Percentiles rank a stretch among this genome's conserved stretches.
Conservation (phyloP, 768 basidiomycete genomes). For the Pholiota conissans region DNA sequence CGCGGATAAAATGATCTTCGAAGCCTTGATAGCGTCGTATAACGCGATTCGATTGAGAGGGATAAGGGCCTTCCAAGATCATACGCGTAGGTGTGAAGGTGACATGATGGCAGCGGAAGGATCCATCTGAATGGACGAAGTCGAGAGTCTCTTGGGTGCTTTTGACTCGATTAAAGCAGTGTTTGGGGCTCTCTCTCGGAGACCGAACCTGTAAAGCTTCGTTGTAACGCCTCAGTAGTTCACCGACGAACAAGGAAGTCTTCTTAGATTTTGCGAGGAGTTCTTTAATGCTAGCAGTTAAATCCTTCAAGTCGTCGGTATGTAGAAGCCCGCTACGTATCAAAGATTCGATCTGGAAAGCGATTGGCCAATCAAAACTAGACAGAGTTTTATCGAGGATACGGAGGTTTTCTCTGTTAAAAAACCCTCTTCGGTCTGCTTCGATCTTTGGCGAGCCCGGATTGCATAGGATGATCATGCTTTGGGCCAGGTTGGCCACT, state of each 20-base stretch:
- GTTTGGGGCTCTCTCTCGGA: conserved; percentile 33
- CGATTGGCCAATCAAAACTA: conserved; percentile 60
- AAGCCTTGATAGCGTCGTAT: conserved; percentile 65
- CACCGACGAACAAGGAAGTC: conserved; percentile 33
- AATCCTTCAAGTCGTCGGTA: conserved; percentile 51
- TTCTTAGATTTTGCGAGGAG: conserved; percentile 33
- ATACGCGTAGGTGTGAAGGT: conserved; percentile 76
- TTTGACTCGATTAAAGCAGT: conserved; percentile 52
- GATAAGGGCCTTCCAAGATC: conserved; percentile 74
- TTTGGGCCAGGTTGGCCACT: conserved; percentile 41
- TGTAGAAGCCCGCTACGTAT: conserved; percentile 63
- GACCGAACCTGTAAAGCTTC: conserved; percentile 47
- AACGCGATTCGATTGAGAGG: conserved; percentile 77
- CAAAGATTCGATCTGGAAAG: conserved; percentile 76
- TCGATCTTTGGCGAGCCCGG: conserved; percentile 42
- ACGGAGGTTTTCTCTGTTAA: conserved; percentile 45
- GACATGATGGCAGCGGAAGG: conserved; percentile 71
- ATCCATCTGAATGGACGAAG: conserved; percentile 27
- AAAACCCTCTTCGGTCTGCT: conserved; percentile 51
- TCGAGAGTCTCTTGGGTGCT: conserved; percentile 31
- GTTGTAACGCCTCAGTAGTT: conserved; percentile 56
- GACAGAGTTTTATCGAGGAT: conserved; percentile 43
- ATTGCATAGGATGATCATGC: conserved; percentile 30
- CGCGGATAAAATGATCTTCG: conserved; percentile 74
- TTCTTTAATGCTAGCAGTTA: conserved; percentile 43